These are phyloP conservation scores for Naegleria lovaniensis DNA, from an alignment of 208 protist species.

Conservation along the genomic window DNA sequence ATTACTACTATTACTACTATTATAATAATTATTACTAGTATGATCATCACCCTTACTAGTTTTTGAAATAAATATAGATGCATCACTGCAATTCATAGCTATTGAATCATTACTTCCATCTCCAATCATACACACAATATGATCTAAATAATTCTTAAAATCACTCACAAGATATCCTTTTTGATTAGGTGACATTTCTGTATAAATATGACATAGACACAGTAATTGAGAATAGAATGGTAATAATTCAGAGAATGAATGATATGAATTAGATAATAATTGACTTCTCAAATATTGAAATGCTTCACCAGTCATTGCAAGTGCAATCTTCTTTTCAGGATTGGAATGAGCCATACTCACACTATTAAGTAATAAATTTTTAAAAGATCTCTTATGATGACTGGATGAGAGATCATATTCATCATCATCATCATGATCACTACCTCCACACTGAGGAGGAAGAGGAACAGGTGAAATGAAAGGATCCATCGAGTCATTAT, in stretches of 20 bases:
- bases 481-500: no score
- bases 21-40: background rate
- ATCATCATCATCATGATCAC: no score
- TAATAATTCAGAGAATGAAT: background rate
- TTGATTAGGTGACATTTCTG: constrained; percentile 1
- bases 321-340: background rate
- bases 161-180: background rate
- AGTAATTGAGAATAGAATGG: background rate
- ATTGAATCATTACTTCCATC: constrained; percentile 15
- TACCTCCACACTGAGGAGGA: no score
- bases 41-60: no score
- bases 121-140: constrained; percentile 6
- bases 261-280: background rate
- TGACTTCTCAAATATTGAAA: constrained; percentile 14
- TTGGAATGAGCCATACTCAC: background rate
- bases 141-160: background rate
- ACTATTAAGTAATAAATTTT: no score
- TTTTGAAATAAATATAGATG: background rate
- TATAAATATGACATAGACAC: background rate
- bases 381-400: no score
- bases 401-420: no score
- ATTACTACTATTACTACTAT: background rate
- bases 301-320: constrained; percentile 15
- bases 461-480: no score
- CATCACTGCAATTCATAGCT: background rate